Evolutionary conservation across 805 yeast genomes (phyloP), one percentile per base, ranked within the genome.

Genomic region (Kodamaea nitidulidarum): DNA sequence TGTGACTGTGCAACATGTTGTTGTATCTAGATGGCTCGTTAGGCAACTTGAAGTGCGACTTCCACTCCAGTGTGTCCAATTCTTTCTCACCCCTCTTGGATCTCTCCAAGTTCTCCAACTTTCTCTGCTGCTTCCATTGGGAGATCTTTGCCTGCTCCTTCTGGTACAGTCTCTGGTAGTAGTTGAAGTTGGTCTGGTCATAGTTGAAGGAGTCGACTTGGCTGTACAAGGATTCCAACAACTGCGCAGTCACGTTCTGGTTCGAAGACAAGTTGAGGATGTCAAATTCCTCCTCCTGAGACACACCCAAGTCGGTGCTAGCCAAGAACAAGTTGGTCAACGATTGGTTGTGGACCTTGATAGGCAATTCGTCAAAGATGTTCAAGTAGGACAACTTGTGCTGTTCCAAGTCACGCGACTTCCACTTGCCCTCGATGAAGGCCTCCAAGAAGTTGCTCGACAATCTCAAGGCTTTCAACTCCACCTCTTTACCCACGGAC

Each of bases 171-270:
- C 95, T 79, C 65, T 84, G 93, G 68, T 77, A 84, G 64, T 81
- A 84, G 69, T 84, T 82, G 71, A 82, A 80, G 63, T 81, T 84
- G 49, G 82, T 81, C 58, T 83, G 85, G 57, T 82, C 88, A 58
- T 81, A 81, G 65, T 81, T 81, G 66, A 78, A 80, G 35, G 82
- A 80, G 60, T 85, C 93, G 29, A 85, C 73, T 37, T 86, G 76
- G 45, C 78, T 81, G 55, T 78, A 73, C 48, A 84, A 69, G 34
- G 75, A 74, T 55, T 84, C 90, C 43, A 80, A 75, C 45, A 69
- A 63, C 50, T 69, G 72, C 14, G 70, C 63, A 32, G 73, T 67
- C 44, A 61, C 65, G 50, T 64, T 63, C 45, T 67, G 68, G 54
- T 67, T 68, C 16, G 72, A 61, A 32, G 66, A 61, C 47, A 69